Evolutionary conservation across 768 basidiomycete species (phyloP), one percentile per base, ranked within the genome.

Genomic region (Pisolithus marmoratus): DNA sequence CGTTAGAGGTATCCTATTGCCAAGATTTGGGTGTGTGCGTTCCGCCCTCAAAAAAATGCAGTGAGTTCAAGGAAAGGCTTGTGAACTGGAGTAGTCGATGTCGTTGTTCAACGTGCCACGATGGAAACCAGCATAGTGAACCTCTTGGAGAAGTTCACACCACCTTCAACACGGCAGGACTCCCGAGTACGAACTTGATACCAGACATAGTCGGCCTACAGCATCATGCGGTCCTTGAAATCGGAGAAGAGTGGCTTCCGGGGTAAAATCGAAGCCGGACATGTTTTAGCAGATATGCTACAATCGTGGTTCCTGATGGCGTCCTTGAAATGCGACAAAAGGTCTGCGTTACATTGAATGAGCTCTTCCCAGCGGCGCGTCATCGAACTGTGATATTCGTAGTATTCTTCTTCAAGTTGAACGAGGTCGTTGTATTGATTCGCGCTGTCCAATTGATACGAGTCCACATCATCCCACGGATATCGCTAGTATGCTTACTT

Each of bases 351-450:
- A 36, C 66, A 63, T 52, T 75, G 71, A 46, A 68, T 64, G 50
- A 77, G 63, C 17, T 75, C 74, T 37, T 78, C 76, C 54, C 76
- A 67, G 19, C 66, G 67, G 44, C 61, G 57, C 45, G 71, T 61
- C 34, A 81, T 65, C 27, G 71, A 65, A 40, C 70, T 67, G 52
- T 76, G 70, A 49, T 72, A 69, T 23, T 54, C 63, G 36, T 76
- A 70, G 56, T 84, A 85, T 49, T 77, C 74, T 49, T 74, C 72
- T 58, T 84, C 80, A 17, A 84, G 71, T 49, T 74, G 73, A 27
- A 85, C 74, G 27, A 86, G 63, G 14, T 55, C 63, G 58, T 84
- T 80, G 63, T 79, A 83, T 57, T 79, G 74, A 19, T 56, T 63
- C 38, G 72, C 70, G 49, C 84, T 86, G 53, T 3, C 20, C 48